phyloP scores from a whole-genome alignment of 345 rosid species.

The Acer yangbiense region DNA sequence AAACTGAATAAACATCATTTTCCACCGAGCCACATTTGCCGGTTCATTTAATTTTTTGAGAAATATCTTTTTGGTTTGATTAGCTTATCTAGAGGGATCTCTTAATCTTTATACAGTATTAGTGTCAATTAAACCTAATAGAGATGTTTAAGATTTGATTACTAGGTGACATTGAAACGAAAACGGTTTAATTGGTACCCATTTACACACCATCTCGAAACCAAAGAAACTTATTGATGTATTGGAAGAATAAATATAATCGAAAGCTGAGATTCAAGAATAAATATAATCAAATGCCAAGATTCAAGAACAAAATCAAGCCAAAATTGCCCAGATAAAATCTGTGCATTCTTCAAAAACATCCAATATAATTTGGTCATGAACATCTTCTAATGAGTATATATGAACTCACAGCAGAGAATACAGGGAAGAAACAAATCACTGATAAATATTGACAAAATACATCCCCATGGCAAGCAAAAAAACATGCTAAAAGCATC shows the following conservation, averaged over 20 bases:
- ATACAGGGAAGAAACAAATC: neutral
- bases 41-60: too few relatives aligned
- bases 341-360: neutral
- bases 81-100: too few relatives aligned
- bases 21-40: too few relatives aligned
- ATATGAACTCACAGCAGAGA: neutral
- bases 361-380: neutral
- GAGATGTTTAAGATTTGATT: too few relatives aligned
- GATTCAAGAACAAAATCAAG: neutral
- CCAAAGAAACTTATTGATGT: neutral
- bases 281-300: neutral
- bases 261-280: neutral
- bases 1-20: too few relatives aligned
- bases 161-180: too few relatives aligned
- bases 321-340: neutral
- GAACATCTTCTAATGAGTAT: neutral
- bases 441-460: conserved; percentile 6
- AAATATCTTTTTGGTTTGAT: too few relatives aligned
- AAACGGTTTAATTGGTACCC: too few relatives aligned
- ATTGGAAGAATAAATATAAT: neutral
- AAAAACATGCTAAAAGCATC: neutral
- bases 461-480: neutral
- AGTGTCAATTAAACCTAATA: too few relatives aligned
- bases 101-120: too few relatives aligned
- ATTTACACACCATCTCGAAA: neutral